Percentiles rank a stretch among this genome's conserved stretches.
Evolutionary conservation across 352 stramenopile genomes (phyloP).

Genomic region (Globisporangium canariense): DNA sequence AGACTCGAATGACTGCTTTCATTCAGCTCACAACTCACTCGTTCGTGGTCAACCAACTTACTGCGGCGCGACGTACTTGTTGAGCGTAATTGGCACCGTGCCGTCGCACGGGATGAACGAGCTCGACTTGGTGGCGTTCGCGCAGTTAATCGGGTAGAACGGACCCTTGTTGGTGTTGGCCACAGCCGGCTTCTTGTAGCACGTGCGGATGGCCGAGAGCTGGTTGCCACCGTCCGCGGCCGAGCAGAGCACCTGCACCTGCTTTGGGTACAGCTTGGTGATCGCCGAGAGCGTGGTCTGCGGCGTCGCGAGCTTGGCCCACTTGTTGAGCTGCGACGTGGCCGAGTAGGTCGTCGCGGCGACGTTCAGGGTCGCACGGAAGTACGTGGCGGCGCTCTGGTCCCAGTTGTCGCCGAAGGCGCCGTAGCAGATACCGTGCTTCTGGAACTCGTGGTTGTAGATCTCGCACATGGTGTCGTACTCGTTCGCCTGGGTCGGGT

Average conservation of each 20-base stretch:
- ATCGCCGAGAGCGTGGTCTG: slow-evolving; percentile 33
- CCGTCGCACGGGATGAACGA: slow-evolving; percentile 8
- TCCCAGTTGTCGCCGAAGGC: slow-evolving; percentile 56
- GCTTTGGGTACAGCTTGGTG: slow-evolving; percentile 49
- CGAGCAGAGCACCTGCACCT: slow-evolving; percentile 70
- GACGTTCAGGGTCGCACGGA: slow-evolving; percentile 51
- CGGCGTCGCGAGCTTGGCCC: slow-evolving; percentile 29
- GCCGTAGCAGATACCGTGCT: slow-evolving; percentile 83
- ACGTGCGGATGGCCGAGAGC: slow-evolving; percentile 69
- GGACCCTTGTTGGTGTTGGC: slow-evolving; percentile 7
- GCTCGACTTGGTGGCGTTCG: slow-evolving; percentile 14
- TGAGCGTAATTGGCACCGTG: slow-evolving; percentile 15
- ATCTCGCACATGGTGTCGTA: slow-evolving; percentile 74
- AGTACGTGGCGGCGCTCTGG: slow-evolving; percentile 64
- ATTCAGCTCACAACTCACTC: not conserved
- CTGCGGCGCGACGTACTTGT: slow-evolving; percentile 16
- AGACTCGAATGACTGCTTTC: not conserved
- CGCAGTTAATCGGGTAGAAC: slow-evolving; percentile 16
- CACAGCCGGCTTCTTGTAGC: slow-evolving; percentile 38
- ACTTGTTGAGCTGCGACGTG: slow-evolving; percentile 57
- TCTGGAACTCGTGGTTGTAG: slow-evolving; percentile 89
- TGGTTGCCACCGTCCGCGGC: slow-evolving; percentile 50
- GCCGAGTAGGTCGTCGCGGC: slow-evolving; percentile 31
- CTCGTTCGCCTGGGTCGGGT: slow-evolving; percentile 48
- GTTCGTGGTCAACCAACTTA: not conserved